Evolutionary conservation across 495 filamentous ascomycete genomes (phyloP).

Genomic region (Hypoxylon fuscum): DNA sequence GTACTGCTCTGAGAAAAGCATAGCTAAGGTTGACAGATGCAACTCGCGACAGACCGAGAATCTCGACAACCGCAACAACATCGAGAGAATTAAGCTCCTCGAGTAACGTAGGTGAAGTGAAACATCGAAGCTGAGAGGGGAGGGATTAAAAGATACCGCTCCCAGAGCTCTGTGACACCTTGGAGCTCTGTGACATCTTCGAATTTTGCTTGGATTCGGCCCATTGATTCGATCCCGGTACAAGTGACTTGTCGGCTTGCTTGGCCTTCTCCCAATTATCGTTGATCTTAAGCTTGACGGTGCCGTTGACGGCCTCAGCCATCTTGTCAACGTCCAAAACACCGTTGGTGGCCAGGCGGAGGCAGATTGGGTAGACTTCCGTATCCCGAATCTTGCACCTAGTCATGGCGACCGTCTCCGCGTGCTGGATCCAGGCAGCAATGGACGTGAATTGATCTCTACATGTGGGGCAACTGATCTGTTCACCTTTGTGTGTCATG

Average conservation of each 20-base stretch:
- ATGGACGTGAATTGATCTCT: slow-evolving; percentile 37
- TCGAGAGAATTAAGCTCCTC: too few species aligned
- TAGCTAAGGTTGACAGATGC: too few species aligned
- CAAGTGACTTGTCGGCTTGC: background rate
- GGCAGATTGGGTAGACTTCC: slow-evolving; percentile 24
- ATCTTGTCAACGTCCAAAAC: slow-evolving; percentile 38
- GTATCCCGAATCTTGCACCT: slow-evolving; percentile 36
- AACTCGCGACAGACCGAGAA: too few species aligned
- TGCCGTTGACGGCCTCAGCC: slow-evolving; percentile 32
- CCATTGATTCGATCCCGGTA: slow-evolving; percentile 10
- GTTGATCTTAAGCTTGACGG: slow-evolving; percentile 37
- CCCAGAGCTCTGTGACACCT: background rate
- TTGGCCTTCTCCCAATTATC: slow-evolving; percentile 14
- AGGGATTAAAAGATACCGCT: too few species aligned
- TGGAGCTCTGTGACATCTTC: too few species aligned
- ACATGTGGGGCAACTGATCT: slow-evolving; percentile 48
- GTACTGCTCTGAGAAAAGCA: too few species aligned
- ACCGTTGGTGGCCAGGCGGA: slow-evolving; percentile 39
- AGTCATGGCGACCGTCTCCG: slow-evolving; percentile 37
- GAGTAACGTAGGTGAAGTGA: too few species aligned
- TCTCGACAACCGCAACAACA: too few species aligned
- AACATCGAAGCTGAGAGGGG: too few species aligned
- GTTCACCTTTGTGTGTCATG: slow-evolving; percentile 32
- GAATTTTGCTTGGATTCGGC: slow-evolving; percentile 10
- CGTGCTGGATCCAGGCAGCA: slow-evolving; percentile 46